Base-by-base conservation (phyloP, 176 grass and related monocot species). In the Saccharum spontaneum region DNA sequence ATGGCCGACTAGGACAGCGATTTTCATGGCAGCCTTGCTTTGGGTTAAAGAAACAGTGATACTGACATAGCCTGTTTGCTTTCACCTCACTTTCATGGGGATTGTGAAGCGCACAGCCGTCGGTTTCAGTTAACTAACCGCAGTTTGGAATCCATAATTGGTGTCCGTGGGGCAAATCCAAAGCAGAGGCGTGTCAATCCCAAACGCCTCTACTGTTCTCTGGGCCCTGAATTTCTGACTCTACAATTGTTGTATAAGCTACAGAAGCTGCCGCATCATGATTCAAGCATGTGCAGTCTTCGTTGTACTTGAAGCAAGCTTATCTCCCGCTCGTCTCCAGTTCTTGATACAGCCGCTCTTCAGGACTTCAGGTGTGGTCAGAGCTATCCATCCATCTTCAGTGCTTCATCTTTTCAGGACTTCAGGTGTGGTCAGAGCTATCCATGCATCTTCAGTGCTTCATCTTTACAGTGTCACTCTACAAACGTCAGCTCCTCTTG, bases 91-190 rank as follows among this genome's bases (percentile, higher is more conserved):
- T 90, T 90, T 90, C 75, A 87, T 83, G 84, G 89, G 84, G 84
- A 84, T 87, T 31, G 84, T 80, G 80, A 69, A 83, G 74, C 67
- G 79, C 88, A 83, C 28, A 83, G n/a, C 79, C 79, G 68, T 90
- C 60, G 88, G 79, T 34, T 68, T 87, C 85, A 83, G 80, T 90
- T 90, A 87, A 87, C 79, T 90, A 90, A 79, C 44, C 36, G 3
- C 49, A 24, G 22, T 77, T 39, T 75, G 69, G 39, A 84, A 24
- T 60, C 69, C 80, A 87, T 90, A 75, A 90, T 74, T 79, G 79
- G 79, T 73, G 48, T 46, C 61, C 37, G 59, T 74, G 11, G 38
- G 37, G 5, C 79, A 49, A 79, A 86, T 36, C 83, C 72, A 66
- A 72, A 72, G 67, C 67, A 71, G 67, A 82, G 67, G 4, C 79